A percentile compares a stretch with the other conserved stretches of the same genome.
Evolutionary conservation across 176 grass and related monocot genomes (phyloP).

Genomic region (Eragrostis curvula): DNA sequence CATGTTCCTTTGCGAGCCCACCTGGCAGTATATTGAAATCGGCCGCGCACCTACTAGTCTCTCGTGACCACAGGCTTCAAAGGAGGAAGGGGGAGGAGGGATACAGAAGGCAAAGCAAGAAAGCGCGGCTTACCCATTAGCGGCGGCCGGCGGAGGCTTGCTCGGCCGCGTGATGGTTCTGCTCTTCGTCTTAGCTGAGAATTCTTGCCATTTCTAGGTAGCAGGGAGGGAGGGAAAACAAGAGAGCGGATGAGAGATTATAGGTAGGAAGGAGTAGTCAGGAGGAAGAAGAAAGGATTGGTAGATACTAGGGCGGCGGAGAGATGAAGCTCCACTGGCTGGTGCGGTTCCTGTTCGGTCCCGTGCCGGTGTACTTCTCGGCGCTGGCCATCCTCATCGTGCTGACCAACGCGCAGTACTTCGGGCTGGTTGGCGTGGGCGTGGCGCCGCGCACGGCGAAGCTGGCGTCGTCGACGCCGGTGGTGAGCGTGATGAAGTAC

Average conservation of each 20-base stretch:
- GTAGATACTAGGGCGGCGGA: not conserved
- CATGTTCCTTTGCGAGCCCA: slow-evolving; percentile 37
- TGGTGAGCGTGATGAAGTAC: slow-evolving; percentile 66
- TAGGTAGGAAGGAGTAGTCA: not conserved
- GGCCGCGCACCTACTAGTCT: slow-evolving; percentile 34
- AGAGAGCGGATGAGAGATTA: slow-evolving; percentile 8
- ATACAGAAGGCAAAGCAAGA: not conserved
- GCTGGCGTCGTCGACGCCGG: slow-evolving; percentile 45
- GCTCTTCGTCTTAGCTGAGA: not conserved
- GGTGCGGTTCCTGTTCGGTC: slow-evolving; percentile 50
- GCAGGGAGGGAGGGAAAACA: not conserved
- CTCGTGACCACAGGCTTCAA: slow-evolving; percentile 45
- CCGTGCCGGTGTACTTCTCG: slow-evolving; percentile 69
- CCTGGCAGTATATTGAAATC: slow-evolving; percentile 52
- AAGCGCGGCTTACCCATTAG: not conserved
- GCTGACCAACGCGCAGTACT: slow-evolving; percentile 66
- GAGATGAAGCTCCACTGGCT: slow-evolving; percentile 50
- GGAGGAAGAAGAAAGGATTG: not conserved
- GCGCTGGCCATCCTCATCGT: slow-evolving; percentile 68
- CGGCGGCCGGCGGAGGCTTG: slow-evolving; percentile 18
- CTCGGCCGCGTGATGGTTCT: not conserved
- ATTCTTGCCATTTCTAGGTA: not conserved
- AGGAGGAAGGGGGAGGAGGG: not conserved
- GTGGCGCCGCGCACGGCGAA: slow-evolving; percentile 51
- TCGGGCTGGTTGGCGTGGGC: slow-evolving; percentile 53